Evolutionary conservation across 306 rosid genomes (phyloP), one percentile per base, ranked within the genome.

Genomic region (Trifolium subterraneum): DNA sequence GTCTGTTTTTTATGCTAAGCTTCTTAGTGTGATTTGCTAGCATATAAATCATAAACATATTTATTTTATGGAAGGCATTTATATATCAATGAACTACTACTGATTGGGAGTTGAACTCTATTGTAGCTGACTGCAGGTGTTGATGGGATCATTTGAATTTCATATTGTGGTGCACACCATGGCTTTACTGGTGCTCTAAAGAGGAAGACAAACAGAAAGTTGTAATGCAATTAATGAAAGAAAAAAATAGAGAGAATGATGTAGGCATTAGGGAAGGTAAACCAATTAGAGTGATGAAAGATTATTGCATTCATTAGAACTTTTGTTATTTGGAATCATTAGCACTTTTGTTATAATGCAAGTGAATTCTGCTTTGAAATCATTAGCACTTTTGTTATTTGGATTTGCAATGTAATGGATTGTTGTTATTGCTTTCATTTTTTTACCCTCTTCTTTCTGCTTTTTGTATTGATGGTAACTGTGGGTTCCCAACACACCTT

Each of bases 51-150:
- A 64, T 64, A 23, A 9, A 22, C 6, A 33, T 72, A 68, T 44
- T 52, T 5, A 10, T 68, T 50, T 68, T 36, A 62, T 14, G 60
- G 27, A 62, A 39, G 61, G 25, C 1, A 15, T 35, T 51, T 10
- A 16, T 23, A 39, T 12, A 11, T 78, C 78, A 70, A 81, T 75
- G 79, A 25, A 45, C 36, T 60, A 27, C 29, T 54, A 27, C 50
- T 87, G 78, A 83, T 84, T 80, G 58, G 60, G 55, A 68, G 62
- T 73, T 77, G 31, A 69, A 64, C 68, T 73, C 22, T 68, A 47
- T 35, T 64, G 58, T 58, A 70, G 66, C 67, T 76, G 77, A 48
- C 23, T 87, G 87, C 96, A 90, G 96, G 84, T 84, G 79, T 44
- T 85, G 84, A 67, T 82, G 85, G 85, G 85, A 14, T 70, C 80